Evolutionary conservation across 495 filamentous ascomycete species (phyloP).

Genomic region (Penicillium paradoxum): DNA sequence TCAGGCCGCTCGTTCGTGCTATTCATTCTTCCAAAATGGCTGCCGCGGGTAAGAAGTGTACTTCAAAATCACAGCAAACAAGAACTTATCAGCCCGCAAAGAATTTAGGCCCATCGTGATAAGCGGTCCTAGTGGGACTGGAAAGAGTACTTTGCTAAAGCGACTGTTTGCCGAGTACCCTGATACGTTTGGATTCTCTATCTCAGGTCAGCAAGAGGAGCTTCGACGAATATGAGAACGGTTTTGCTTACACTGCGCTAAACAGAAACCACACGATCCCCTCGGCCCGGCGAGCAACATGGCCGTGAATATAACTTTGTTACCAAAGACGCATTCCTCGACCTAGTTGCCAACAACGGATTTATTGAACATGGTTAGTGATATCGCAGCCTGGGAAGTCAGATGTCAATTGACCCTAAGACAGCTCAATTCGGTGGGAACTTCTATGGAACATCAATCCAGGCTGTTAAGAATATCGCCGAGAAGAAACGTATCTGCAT

Average conservation of each 20-base stretch:
- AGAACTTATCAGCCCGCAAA: neutral
- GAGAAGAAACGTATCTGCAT: constrained; percentile 48
- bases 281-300: constrained; percentile 69
- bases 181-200: constrained; percentile 71
- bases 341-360: constrained; percentile 60
- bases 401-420: neutral
- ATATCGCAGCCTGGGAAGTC: neutral
- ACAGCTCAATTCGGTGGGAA: constrained; percentile 76
- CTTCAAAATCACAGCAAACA: neutral
- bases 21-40: constrained; percentile 22
- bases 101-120: constrained; percentile 67
- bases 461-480: constrained; percentile 68
- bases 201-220: constrained; percentile 49
- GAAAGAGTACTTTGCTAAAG: constrained; percentile 83
- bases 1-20: neutral
- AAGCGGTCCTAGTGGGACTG: constrained; percentile 79
- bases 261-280: constrained; percentile 69
- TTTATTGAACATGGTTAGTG: constrained; percentile 73
- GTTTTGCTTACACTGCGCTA: neutral
- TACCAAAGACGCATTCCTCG: constrained; percentile 61
- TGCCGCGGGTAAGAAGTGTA: constrained; percentile 23
- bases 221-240: neutral
- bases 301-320: constrained; percentile 82
- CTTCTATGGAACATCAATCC: constrained; percentile 77
- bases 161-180: constrained; percentile 65